phyloP scores from a whole-genome alignment of 495 filamentous ascomycete genomes.

The Patellaria atrata region DNA sequence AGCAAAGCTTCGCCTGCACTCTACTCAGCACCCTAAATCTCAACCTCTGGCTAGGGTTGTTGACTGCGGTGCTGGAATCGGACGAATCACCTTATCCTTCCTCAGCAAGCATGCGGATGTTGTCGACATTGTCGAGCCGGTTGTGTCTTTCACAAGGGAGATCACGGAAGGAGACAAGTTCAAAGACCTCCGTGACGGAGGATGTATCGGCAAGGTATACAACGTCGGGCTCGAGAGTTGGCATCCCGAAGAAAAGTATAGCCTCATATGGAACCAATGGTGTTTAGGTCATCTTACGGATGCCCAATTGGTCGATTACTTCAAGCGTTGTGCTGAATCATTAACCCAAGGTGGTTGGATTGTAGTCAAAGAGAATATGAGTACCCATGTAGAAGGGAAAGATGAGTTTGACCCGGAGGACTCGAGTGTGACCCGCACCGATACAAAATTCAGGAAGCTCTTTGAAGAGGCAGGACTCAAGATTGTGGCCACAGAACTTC shows the following conservation, averaged over 20 bases:
- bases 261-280: slow-evolving; percentile 71
- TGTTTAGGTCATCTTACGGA: slow-evolving; percentile 88
- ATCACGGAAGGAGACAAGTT: slow-evolving; percentile 24
- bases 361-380: slow-evolving; percentile 81
- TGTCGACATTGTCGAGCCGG: slow-evolving; percentile 49
- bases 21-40: too few species aligned
- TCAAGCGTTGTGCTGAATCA: slow-evolving; percentile 43
- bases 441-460: slow-evolving; percentile 51
- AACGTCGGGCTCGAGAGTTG: slow-evolving; percentile 66
- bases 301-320: slow-evolving; percentile 50
- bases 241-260: slow-evolving; percentile 42
- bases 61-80: slow-evolving; percentile 51
- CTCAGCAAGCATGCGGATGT: slow-evolving; percentile 35
- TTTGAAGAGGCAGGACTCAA: slow-evolving; percentile 56
- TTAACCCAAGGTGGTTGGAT: slow-evolving; percentile 42
- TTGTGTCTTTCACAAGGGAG: slow-evolving; percentile 34
- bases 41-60: slow-evolving; percentile 32
- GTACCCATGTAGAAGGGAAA: slow-evolving; percentile 34
- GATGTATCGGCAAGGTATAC: slow-evolving; percentile 44
- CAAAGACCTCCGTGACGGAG: slow-evolving; percentile 7
- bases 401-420: slow-evolving; percentile 71
- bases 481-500: slow-evolving; percentile 56
- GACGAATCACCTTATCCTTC: slow-evolving; percentile 44
- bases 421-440: slow-evolving; percentile 62
- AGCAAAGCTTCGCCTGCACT: slow-evolving; percentile 51